phyloP scores from a whole-genome alignment of 208 protist genomes.

The Strigomonas galati region DNA sequence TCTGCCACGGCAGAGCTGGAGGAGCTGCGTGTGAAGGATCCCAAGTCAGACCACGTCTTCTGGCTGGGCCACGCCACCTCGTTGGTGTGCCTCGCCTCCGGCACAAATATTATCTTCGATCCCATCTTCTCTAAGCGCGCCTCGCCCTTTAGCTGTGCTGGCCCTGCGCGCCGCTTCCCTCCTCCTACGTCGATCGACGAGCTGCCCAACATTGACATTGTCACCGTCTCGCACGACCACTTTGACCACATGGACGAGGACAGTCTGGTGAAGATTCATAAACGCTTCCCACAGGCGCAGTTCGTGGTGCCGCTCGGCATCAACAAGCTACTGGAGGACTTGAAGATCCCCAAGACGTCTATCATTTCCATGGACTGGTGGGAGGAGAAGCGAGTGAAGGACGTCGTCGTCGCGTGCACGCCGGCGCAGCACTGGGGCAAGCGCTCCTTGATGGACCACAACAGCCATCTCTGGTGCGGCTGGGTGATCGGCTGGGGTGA shows the following conservation, averaged over 20 bases:
- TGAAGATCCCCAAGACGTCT: conserved; percentile 31
- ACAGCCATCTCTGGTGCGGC: conserved; percentile 65
- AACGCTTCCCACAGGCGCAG: conserved; percentile 30
- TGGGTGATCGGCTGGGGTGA: conserved; percentile 54
- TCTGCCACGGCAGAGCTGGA: conserved; percentile 29
- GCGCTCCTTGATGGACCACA: conserved; percentile 38
- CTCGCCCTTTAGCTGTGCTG: conserved; percentile 56
- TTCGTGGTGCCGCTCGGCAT: conserved; percentile 66
- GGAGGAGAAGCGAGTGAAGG: conserved; percentile 34
- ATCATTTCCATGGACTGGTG: conserved; percentile 53
- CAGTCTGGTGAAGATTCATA: conserved; percentile 27
- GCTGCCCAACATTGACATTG: conserved; percentile 69
- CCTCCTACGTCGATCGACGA: conserved; percentile 35
- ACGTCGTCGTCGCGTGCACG: conserved; percentile 42
- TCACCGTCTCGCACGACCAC: conserved; percentile 85
- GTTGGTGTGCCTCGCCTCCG: conserved; percentile 60
- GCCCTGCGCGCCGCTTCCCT: conserved; percentile 36
- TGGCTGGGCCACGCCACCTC: conserved; percentile 80
- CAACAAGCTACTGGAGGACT: conserved; percentile 31
- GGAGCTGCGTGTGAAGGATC: conserved; percentile 15
- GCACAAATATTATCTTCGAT: conserved; percentile 78
- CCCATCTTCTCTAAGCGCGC: conserved; percentile 69
- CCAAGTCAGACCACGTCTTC: conserved; percentile 27
- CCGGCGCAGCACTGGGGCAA: conserved; percentile 67
- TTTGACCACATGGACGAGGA: conserved; percentile 83